Percentiles rank a stretch among this genome's conserved stretches.
Evolutionary conservation across 805 yeast species (phyloP).

Genomic region (Candida caryicola): DNA sequence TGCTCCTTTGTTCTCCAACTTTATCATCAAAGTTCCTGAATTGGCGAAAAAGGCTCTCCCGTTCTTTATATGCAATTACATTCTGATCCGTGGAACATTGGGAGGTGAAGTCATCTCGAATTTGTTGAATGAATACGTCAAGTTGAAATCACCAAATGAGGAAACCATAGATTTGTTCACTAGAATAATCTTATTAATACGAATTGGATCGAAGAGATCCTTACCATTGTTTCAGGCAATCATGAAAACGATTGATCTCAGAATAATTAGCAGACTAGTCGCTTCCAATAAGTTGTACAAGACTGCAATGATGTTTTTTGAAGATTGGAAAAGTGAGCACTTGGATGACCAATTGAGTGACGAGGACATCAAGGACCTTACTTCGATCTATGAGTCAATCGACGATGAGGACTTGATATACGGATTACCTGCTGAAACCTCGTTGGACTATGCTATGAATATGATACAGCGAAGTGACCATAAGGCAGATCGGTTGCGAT

Average conservation of each 20-base stretch:
- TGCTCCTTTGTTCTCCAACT: constrained; percentile 31
- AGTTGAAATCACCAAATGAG: constrained; percentile 4
- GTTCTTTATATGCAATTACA: constrained; percentile 22
- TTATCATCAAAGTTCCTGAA: constrained; percentile 20
- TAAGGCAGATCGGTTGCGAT: constrained; percentile 42
- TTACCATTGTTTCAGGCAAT: constrained; percentile 24
- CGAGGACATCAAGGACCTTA: constrained; percentile 13
- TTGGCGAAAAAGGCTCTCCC: constrained; percentile 28
- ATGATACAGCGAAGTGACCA: constrained; percentile 31
- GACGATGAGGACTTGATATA: constrained; percentile 61
- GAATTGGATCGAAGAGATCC: constrained; percentile 39
- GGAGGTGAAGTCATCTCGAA: constrained; percentile 7
- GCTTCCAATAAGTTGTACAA: constrained; percentile 31
- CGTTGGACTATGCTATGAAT: constrained; percentile 50
- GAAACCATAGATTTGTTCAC: constrained; percentile 17
- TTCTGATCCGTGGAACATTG: constrained; percentile 12
- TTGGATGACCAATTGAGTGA: constrained; percentile 2
- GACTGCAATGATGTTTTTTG: constrained; percentile 48
- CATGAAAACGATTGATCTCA: constrained; percentile 28
- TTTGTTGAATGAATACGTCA: constrained; percentile 12
- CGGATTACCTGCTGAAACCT: constrained; percentile 62
- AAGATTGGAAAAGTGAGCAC: constrained; percentile 28
- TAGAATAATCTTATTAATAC: constrained; percentile 27
- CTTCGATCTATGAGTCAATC: constrained; percentile 49
- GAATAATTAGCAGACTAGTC: constrained; percentile 29